Evolutionary conservation across 2,329 filamentous ascomycete species (phyloP), one percentile per base, ranked within the genome.

Genomic region (Decorospora gaudefroyi): DNA sequence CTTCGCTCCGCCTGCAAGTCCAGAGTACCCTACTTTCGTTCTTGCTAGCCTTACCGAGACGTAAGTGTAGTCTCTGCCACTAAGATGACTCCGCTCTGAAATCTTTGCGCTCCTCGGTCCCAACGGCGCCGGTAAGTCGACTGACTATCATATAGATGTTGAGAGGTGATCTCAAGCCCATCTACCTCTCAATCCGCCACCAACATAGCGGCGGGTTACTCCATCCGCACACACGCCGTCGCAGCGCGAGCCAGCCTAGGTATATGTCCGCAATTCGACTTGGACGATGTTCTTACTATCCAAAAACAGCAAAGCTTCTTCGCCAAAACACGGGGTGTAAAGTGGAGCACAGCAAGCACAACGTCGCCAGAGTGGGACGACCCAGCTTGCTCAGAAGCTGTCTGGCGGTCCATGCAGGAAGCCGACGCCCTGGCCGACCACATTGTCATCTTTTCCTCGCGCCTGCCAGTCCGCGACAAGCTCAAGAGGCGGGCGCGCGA

Each of bases 81-180:
- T n/a, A n/a, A n/a, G n/a, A n/a, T n/a, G n/a, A n/a, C n/a, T n/a
- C n/a, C n/a, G n/a, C n/a, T 85, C 87, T 33, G 87, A 96, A 65
- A 86, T 95, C 1, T 95, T 95, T 70, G 90, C 90, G 0, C 77
- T 96, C 0, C 79, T 96, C 0, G 91, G 91, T 0, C 90, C 90
- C 7, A 96, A 96, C 64, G 90, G 90, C 13, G 91, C 90, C 0
- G 91, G 91, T 36, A 96, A 96, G 62, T 89, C 85, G 0, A 95
- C 90, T 0, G n/a, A n/a, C n/a, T n/a, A 93, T 87, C 0, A 95
- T 96, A 55, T 88, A 85, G 2, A 77, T 96, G 42, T 88, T 96
- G 53, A 82, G 90, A 46, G 91, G 91, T 12, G 90, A 95, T 59
- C 78, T 91, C 29, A 82, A 83, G 34, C 89, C 90, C 0, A n/a